These are phyloP conservation scores for Penicillium expansum DNA, from an alignment of 2,329 filamentous ascomycete genomes.

Conservation along the genomic window DNA sequence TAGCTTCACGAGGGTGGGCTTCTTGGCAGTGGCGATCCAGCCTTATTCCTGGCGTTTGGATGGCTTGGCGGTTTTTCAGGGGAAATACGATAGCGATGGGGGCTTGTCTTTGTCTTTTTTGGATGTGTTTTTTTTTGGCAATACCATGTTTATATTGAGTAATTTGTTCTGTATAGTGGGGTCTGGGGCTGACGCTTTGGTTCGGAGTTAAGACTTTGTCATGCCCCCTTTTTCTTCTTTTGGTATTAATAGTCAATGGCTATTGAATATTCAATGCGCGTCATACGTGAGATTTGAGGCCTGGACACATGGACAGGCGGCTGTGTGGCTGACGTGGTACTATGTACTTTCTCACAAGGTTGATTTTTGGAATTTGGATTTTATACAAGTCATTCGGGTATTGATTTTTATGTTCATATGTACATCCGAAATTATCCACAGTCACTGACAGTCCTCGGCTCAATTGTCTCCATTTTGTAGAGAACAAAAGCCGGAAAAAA, in stretches of 20 bases:
- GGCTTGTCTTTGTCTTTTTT: background rate
- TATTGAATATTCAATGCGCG: background rate
- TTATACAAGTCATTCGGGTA: constrained; percentile 1
- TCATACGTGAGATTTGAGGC: background rate
- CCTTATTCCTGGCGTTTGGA: background rate
- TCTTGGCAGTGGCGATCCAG: background rate
- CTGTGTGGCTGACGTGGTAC: background rate
- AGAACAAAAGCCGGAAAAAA: background rate
- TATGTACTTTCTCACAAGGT: background rate
- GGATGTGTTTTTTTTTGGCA: background rate
- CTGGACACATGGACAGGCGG: no score
- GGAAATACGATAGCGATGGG: background rate
- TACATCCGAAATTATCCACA: constrained; percentile 4
- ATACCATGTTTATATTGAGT: background rate
- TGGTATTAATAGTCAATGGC: background rate
- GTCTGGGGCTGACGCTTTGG: background rate
- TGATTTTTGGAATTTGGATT: background rate
- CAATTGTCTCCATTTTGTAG: background rate
- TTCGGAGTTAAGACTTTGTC: background rate
- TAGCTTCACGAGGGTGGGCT: background rate
- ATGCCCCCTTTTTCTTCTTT: background rate
- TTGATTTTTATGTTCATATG: constrained; percentile 4
- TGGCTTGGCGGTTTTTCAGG: background rate
- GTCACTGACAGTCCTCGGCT: background rate
- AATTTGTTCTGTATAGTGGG: background rate